Base-by-base conservation (phyloP, 2,329 filamentous ascomycete genomes). In the Diaporthe citri region DNA sequence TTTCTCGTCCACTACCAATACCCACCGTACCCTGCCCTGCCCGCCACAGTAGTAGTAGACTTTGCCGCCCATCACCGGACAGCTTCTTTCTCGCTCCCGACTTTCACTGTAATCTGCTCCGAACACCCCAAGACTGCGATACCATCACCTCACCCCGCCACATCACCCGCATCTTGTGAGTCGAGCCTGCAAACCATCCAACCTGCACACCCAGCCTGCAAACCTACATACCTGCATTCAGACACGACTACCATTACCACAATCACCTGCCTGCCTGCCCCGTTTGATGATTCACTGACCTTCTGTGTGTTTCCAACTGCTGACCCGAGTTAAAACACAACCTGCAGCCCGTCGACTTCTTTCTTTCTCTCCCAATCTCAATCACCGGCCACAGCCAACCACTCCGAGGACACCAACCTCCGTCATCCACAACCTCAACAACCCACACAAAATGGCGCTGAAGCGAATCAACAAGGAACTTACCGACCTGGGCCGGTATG, bases 381-480 rank as follows among this genome's bases (percentile, higher is more conserved):
- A 72, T 34, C 71, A 73, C 60, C 59, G 39, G 48, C 67, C 69
- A 71, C 74, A 74, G 77, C 75, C 71, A 79, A 77, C 71, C 74
- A 73, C 71, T 43, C 52, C 66, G 52, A 74, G 73, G 71, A 64
- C 51, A 75, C 71, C 59, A 77, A 17, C 72, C 64, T 51, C 76
- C 48, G 79, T 52, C 79, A 72, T 73, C 79, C 79, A 80, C 76
- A 80, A 74, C 72, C 66, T 77, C 74, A 73, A 76, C 78, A 80
- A 62, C 57, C 28, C 69, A 48, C 80, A 83, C 84, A 84, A 82
- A 83, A 97, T 97, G 94, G 94, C 94, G 87, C 91, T 97, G 82
- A 97, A 97, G 93, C 93, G 94, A 87, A 97, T 97, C 87, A 96
- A 96, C 91, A 97, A 96, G 93, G 94, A 97, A 88, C 92, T 97